Evolutionary conservation across 495 filamentous ascomycete species (phyloP).

Genomic region (Trichoderma gamsii): DNA sequence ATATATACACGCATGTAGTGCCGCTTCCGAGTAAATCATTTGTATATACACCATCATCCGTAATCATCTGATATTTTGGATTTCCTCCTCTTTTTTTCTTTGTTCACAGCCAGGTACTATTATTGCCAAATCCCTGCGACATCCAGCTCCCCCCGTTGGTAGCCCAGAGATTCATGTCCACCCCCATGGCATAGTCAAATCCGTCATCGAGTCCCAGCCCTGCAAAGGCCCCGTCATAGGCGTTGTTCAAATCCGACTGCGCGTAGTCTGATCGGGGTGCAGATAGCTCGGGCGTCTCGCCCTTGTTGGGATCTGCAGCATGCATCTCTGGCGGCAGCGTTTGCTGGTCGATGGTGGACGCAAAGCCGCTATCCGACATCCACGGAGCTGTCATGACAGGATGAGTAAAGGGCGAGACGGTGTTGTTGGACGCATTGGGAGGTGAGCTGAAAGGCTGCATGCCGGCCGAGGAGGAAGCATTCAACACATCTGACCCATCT

Average conservation of each 20-base stretch:
- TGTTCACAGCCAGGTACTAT: background rate
- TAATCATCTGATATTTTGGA: too few species aligned
- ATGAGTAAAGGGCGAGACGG: background rate
- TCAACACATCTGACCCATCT: background rate
- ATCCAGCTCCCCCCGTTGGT: slow-evolving; percentile 7
- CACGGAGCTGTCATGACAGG: slow-evolving; percentile 13
- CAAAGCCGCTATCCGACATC: background rate
- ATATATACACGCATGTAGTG: too few species aligned
- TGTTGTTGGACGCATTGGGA: background rate
- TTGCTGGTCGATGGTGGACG: background rate
- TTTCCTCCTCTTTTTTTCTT: too few species aligned
- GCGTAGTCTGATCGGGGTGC: background rate
- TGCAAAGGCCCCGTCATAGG: slow-evolving; percentile 9
- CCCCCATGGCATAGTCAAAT: slow-evolving; percentile 14
- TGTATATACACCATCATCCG: too few species aligned
- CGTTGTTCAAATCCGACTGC: slow-evolving; percentile 14
- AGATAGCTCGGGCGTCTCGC: background rate
- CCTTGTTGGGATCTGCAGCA: background rate
- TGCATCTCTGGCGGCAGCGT: slow-evolving; percentile 4
- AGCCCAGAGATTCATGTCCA: slow-evolving; percentile 15
- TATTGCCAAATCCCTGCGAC: background rate
- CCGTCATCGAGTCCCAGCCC: slow-evolving; percentile 15
- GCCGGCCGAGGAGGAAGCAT: background rate
- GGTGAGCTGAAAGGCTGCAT: background rate
- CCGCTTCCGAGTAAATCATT: too few species aligned